These are phyloP conservation scores for Kluyveromyces aestuarii DNA, from an alignment of 805 yeast species.

Conservation along the genomic window DNA sequence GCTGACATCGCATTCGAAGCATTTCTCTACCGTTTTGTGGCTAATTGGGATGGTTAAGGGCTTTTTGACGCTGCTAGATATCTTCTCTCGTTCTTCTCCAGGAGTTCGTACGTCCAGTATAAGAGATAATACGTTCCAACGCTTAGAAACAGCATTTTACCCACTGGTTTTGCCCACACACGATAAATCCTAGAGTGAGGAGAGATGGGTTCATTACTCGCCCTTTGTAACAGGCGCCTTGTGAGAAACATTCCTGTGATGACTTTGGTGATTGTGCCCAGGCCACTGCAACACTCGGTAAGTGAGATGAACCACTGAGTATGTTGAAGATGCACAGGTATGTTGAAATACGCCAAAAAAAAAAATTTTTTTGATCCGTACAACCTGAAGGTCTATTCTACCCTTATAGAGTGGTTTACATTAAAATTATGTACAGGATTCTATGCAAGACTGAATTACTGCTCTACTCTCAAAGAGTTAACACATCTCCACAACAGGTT, in stretches of 20 bases:
- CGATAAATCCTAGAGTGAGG: slow-evolving; percentile 34
- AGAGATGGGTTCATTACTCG: slow-evolving; percentile 5
- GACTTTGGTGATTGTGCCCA: no score
- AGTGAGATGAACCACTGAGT: no score
- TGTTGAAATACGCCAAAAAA: no score
- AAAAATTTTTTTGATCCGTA: no score
- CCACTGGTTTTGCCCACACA: slow-evolving; percentile 37
- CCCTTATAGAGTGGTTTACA: no score
- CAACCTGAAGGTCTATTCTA: no score
- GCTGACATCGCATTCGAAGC: no score
- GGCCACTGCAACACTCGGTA: no score
- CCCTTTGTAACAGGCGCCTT: background rate
- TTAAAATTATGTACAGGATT: background rate
- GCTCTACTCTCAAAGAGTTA: slow-evolving; percentile 46
- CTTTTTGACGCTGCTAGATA: background rate
- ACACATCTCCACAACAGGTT: slow-evolving; percentile 58
- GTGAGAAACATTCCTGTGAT: background rate
- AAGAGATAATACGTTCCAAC: slow-evolving; percentile 39
- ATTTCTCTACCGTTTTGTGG: no score
- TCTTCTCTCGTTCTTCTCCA: slow-evolving; percentile 25
- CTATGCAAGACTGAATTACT: background rate
- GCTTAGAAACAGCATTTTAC: slow-evolving; percentile 36
- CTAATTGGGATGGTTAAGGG: background rate
- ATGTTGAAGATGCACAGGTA: no score
- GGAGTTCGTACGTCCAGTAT: slow-evolving; percentile 35